These are phyloP conservation scores for Coelastrella sp. DNA, from an alignment of 139 green algal species.

Conservation along the genomic window DNA sequence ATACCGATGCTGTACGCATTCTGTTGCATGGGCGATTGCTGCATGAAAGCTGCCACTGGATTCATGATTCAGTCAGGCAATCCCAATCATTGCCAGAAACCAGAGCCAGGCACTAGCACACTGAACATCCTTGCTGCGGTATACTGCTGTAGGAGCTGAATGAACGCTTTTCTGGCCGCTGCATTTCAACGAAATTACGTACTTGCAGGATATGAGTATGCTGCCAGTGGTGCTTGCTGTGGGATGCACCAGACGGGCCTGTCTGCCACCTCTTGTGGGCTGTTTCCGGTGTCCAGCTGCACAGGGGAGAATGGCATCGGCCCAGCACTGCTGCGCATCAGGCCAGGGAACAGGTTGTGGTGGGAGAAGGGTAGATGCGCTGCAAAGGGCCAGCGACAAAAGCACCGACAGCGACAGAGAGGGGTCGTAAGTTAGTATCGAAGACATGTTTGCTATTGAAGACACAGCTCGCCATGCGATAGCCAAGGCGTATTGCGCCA, in stretches of 20 bases:
- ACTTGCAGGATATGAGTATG: constrained; percentile 28
- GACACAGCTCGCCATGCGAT: too few species aligned
- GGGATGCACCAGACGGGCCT: not conserved
- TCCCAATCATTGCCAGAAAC: too few species aligned
- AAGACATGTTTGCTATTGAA: too few species aligned
- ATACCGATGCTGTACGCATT: too few species aligned
- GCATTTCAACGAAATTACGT: not conserved
- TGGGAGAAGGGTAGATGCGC: constrained; percentile 34
- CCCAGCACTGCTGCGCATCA: not conserved
- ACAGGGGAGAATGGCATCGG: constrained; percentile 15
- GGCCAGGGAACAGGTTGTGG: not conserved
- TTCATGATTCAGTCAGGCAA: too few species aligned
- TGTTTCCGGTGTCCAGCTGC: not conserved
- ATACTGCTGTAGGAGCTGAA: not conserved
- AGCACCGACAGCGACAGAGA: not conserved
- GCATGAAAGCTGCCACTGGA: too few species aligned
- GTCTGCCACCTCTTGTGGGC: not conserved
- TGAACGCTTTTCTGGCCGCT: not conserved
- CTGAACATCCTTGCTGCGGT: not conserved
- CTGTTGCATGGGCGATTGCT: too few species aligned
- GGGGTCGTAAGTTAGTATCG: too few species aligned
- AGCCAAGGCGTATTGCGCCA: too few species aligned
- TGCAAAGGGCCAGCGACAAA: not conserved
- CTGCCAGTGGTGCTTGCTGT: constrained; percentile 3
- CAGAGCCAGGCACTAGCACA: too few species aligned